Evolutionary conservation across 768 basidiomycete genomes (phyloP).

Genomic region (Pleurotus tuber-regium): DNA sequence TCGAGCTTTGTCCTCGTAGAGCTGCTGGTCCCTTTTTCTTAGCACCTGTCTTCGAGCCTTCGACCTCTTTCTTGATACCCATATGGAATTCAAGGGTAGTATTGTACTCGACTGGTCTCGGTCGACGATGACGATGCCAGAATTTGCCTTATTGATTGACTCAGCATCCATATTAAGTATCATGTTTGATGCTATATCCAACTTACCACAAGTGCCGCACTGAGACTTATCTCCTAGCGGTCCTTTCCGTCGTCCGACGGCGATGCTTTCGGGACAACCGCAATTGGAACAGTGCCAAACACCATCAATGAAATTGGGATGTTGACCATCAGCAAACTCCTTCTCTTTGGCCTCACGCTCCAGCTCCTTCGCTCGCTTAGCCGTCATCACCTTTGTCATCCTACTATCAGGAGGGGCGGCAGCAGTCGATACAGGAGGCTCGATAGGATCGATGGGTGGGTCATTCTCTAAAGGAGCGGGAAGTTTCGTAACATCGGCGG

Average conservation of each 20-base stretch:
- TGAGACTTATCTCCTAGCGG: conserved; percentile 88
- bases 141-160: conserved; percentile 63
- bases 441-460: conserved; percentile 23
- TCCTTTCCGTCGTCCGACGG: conserved; percentile 84
- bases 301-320: conserved; percentile 77
- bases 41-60: conserved; percentile 47
- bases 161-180: conserved; percentile 5
- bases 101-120: conserved; percentile 79
- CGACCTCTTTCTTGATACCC: conserved; percentile 53
- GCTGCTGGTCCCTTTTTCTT: conserved; percentile 60
- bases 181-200: not conserved
- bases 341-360: conserved; percentile 83
- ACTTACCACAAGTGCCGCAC: conserved; percentile 89
- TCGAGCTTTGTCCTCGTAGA: conserved; percentile 42
- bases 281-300: conserved; percentile 96
- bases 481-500: conserved; percentile 56
- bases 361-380: conserved; percentile 68
- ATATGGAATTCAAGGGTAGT: conserved; percentile 70
- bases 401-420: conserved; percentile 43
- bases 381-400: conserved; percentile 44
- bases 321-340: conserved; percentile 81
- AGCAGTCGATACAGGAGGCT: conserved; percentile 36
- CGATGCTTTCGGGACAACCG: conserved; percentile 85
- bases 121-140: conserved; percentile 84
- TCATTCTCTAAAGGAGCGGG: conserved; percentile 62